phyloP scores from a whole-genome alignment of 306 rosid genomes.

The Quercus dentata region DNA sequence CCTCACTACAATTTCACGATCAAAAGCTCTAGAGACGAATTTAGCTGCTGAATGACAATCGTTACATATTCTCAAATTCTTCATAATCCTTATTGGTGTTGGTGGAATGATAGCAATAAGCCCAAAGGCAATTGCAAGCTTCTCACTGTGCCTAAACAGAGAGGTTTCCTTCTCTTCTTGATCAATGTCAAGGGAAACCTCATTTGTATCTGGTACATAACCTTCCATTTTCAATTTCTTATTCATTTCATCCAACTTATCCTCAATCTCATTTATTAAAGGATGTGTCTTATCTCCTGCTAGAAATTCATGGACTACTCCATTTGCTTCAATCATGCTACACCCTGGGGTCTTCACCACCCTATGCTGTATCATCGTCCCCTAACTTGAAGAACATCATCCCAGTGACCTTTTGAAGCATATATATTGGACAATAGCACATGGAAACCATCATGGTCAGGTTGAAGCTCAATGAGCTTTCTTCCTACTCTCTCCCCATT shows the following conservation, averaged over 20 bases:
- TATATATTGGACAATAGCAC: constrained; percentile 69
- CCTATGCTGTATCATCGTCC: constrained; percentile 55
- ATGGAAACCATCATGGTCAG: constrained; percentile 80
- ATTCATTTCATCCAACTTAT: constrained; percentile 59
- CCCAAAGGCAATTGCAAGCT: constrained; percentile 83
- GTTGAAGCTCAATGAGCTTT: constrained; percentile 70
- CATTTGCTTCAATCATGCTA: constrained; percentile 77
- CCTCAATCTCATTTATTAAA: constrained; percentile 52
- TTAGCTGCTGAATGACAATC: constrained; percentile 75
- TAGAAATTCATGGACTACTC: constrained; percentile 62
- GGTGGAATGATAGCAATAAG: constrained; percentile 55
- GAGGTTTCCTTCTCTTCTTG: constrained; percentile 79
- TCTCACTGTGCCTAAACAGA: constrained; percentile 68
- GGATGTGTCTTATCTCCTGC: constrained; percentile 79
- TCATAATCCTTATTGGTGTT: constrained; percentile 57
- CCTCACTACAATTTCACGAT: constrained; percentile 62
- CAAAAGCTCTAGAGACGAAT: constrained; percentile 58
- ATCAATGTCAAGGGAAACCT: constrained; percentile 73
- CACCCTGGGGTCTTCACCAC: constrained; percentile 79
- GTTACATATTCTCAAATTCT: constrained; percentile 78
- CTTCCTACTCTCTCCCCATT: constrained; percentile 70
- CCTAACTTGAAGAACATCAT: constrained; percentile 61
- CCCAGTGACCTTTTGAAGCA: constrained; percentile 83
- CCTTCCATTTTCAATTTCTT: constrained; percentile 68
- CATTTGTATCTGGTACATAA: constrained; percentile 56